Base-by-base conservation (phyloP, 83 land plant species). In the Picea engelmannii region DNA sequence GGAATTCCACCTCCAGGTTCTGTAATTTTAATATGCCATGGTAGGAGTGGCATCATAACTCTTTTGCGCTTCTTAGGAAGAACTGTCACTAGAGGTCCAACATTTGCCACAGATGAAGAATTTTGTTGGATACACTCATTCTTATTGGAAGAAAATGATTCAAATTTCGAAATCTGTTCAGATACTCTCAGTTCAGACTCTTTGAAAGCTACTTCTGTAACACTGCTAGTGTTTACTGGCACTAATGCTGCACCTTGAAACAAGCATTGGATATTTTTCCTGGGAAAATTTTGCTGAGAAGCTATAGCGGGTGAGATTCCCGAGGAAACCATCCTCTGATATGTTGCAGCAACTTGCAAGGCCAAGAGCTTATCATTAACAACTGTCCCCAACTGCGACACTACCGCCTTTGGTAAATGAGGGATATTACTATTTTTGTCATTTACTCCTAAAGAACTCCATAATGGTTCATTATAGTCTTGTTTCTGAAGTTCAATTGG, bases 41-140 rank as follows among this genome's bases (percentile, higher is more conserved):
- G n/a, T 73, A 23, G 20, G 44, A 6, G 24, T 47, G 58, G 76
- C 76, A 44, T 73, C 20, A 47, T 20, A 13, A 44, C 8, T 73
- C 76, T 73, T 24, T 47, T 73, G n/a, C 58, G 25, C 58, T 73
- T 73, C 76, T 73, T 73, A 38, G 25, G 58, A 73, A 44, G 55
- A 73, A 20, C n/a, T 3, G 16, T 44, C 25, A 73, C 49, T 44
- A 11, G 76, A 44, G 58, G 47, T 44, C 24, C 76, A 44, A 73
- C 21, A 52, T 73, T 73, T 73, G 58, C 20, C 52, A 73, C 6
- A 73, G 25, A 73, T 42, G 76, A 21, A 18, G 76, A 44, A 73
- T 73, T 42, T 40, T 73, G 76, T 20, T 73, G 55, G 47, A 44
- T 73, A 44, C 21, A 73, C 20, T 4, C 58, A 44, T 44, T 23